Base-by-base conservation (phyloP, 768 basidiomycete genomes). In the Mycena kentingensis region DNA sequence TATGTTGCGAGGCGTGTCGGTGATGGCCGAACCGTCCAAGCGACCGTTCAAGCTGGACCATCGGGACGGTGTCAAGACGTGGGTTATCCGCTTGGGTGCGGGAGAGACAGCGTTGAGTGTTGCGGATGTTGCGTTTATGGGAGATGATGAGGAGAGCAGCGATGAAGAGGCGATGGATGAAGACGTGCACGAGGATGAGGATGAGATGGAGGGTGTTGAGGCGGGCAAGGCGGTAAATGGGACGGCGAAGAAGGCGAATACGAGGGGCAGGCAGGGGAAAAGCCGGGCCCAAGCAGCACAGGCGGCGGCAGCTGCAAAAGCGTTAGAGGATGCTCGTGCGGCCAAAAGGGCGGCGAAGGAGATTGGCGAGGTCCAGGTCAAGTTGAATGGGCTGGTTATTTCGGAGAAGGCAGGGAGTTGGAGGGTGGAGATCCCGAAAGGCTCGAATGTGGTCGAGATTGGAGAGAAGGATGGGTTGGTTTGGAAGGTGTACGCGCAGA, bases 401-500 rank as follows among this genome's bases (percentile, higher is more conserved):
- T 71, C 75, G 25, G 76, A 76, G 49, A 73, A 74, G 39, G 66
- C 72, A 38, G 79, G 79, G 1, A 68, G 77, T 46, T 92, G 90
- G 90, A 76, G 78, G 58, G 70, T 89, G 15, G 77, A 78, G 16
- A 68, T 90, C 16, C 73, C 79, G 1, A 64, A 72, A 4, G 90
- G 90, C 13, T 61, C 73, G 4, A 88, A 81, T 60, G 69, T 82
- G 16, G 65, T 93, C 25, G 90, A 92, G 66, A 70, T 93, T 22
- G 88, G 89, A 28, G 87, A 88, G 71, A 78, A 77, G 61, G 84
- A 80, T 28, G 87, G 87, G 10, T 65, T 82, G 59, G 66, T 81
- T 22, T 90, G 88, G 88, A 88, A 85, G 67, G 73, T 87, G 21
- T 86, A 86, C 64, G 69, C 84, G 36, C 80, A 84, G 58, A 75